phyloP scores from a whole-genome alignment of 495 filamentous ascomycete species.

The Halenospora varia region DNA sequence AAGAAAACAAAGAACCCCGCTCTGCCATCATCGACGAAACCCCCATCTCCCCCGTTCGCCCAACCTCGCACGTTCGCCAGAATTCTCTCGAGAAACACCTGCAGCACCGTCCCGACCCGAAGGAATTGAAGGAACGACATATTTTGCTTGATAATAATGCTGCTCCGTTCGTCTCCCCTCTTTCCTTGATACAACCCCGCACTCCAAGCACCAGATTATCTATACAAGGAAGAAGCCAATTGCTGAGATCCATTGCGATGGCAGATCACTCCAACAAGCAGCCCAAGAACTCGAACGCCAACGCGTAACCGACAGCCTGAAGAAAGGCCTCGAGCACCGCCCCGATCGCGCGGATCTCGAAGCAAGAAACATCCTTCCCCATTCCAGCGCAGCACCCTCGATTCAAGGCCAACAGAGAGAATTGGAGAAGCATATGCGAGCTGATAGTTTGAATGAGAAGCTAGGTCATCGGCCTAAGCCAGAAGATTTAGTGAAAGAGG shows the following conservation, averaged over 20 bases:
- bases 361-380: constrained; percentile 82
- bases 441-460: constrained; percentile 78
- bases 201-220: neutral
- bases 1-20: no score
- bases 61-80: constrained; percentile 54
- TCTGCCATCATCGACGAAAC: constrained; percentile 45
- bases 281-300: constrained; percentile 63
- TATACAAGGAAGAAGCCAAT: neutral
- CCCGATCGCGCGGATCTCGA: constrained; percentile 64
- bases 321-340: constrained; percentile 61
- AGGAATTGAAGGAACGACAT: constrained; percentile 74
- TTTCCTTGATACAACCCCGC: neutral
- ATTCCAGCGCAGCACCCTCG: constrained; percentile 66
- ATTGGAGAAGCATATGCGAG: constrained; percentile 80
- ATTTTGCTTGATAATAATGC: constrained; percentile 69
- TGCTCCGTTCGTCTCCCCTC: constrained; percentile 51
- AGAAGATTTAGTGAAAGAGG: constrained; percentile 70
- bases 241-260: no score
- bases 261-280: constrained; percentile 58
- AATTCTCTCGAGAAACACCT: constrained; percentile 88
- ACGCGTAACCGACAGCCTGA: constrained; percentile 56
- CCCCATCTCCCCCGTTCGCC: constrained; percentile 59
- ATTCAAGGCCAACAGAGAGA: constrained; percentile 74
- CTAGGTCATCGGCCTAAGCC: constrained; percentile 70
- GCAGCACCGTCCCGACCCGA: constrained; percentile 68